Evolutionary conservation across 2,329 filamentous ascomycete genomes (phyloP), one percentile per base, ranked within the genome.

Genomic region (Bertia moriformis): DNA sequence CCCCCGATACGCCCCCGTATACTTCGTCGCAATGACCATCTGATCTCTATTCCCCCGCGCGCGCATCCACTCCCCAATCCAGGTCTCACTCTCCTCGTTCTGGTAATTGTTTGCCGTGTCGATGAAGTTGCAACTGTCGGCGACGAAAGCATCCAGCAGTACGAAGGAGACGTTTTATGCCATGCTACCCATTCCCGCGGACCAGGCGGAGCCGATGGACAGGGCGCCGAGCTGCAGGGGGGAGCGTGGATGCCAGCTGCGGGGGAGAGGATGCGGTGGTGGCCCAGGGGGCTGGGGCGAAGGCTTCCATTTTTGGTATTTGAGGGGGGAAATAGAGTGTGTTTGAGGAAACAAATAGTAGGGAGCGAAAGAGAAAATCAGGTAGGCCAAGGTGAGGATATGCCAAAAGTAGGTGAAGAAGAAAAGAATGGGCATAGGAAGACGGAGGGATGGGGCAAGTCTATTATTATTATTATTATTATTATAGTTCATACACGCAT

Each of bases 11-110:
- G n/a, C n/a, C n/a, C n/a, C n/a, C n/a, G n/a, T n/a, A n/a, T n/a
- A n/a, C n/a, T 85, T 85, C 40, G 78, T 83, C 1, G 79, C 77
- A 40, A 84, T 62, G 14, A 84, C 77, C 55, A 85, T 71, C 51
- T 81, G 63, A 46, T 83, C 78, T 18, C 81, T 69, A 42, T 71
- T 71, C n/a, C n/a, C n/a, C n/a, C 67, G 63, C 7, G 73, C 68
- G 43, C n/a, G 39, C 59, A 74, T 66, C 69, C 70, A 78, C 45
- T 75, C 69, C n/a, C 72, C 73, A 14, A 78, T 48, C 63, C 65
- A 73, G 12, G 41, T 47, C 45, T 78, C 73, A 0, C 70, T 75
- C 47, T 78, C 56, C 39, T 69, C 71, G 42, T 66, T 47, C 47
- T 77, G 68, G 53, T 78, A 78, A 45, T 61, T 63, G 56, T 67